phyloP scores from a whole-genome alignment of 2,329 filamentous ascomycete species.

The Bertia moriformis region DNA sequence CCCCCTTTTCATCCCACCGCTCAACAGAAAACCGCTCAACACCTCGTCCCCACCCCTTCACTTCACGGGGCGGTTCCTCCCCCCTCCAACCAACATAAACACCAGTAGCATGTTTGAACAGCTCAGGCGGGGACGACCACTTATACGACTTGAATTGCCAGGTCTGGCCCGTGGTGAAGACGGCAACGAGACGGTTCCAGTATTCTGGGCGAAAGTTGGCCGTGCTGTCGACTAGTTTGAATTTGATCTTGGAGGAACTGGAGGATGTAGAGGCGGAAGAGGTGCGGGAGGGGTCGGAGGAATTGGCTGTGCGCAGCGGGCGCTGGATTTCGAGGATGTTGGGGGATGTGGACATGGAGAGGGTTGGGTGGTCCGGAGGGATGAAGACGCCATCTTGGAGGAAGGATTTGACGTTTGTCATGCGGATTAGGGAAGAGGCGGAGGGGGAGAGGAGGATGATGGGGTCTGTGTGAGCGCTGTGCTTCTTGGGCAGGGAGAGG shows the following conservation, averaged over 20 bases:
- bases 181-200: constrained; percentile 86
- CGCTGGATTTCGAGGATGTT: constrained; percentile 21
- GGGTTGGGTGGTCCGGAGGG: constrained; percentile 50
- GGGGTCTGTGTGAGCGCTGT: constrained; percentile 43
- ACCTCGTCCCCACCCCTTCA: constrained; percentile 73
- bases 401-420: constrained; percentile 92
- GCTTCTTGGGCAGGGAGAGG: constrained; percentile 21
- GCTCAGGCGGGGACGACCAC: constrained; percentile 74
- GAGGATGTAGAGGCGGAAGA: constrained; percentile 9
- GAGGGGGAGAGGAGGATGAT: constrained; percentile 96
- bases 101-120: constrained; percentile 79
- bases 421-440: constrained; percentile 81
- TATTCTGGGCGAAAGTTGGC: constrained; percentile 96
- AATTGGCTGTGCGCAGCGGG: constrained; percentile 12
- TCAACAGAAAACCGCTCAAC: constrained; percentile 73
- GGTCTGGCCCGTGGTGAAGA: constrained; percentile 92
- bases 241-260: constrained; percentile 62
- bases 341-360: constrained; percentile 46
- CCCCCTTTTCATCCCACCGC: constrained; percentile 37
- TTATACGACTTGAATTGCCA: constrained; percentile 99
- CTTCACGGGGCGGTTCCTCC: constrained; percentile 62
- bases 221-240: constrained; percentile 86
- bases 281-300: constrained; percentile 6
- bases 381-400: constrained; percentile 72
- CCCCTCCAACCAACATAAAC: constrained; percentile 85